Evolutionary conservation across 108 stramenopile species (phyloP).

Genomic region (Epipyxis sp.): DNA sequence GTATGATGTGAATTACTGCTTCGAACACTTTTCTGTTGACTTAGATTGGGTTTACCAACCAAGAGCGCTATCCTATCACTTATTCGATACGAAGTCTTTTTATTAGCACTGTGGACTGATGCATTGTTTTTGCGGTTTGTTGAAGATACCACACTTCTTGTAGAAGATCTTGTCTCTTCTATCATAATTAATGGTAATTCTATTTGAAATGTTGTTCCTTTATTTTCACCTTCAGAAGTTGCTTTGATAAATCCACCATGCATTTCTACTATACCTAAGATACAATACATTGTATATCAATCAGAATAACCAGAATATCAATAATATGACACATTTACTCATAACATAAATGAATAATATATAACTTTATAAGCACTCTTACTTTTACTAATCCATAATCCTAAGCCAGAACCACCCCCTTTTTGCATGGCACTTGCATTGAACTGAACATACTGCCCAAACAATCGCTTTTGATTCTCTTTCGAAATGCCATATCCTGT

Average conservation of each 20-base stretch:
- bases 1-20: too few relatives aligned
- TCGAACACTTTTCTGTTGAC: too few relatives aligned
- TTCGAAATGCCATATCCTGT: not conserved
- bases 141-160: too few relatives aligned
- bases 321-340: not conserved
- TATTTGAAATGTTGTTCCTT: slow-evolving; percentile 9
- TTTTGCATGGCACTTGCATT: slow-evolving; percentile 3
- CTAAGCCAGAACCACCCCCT: slow-evolving; percentile 4
- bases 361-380: not conserved
- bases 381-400: slow-evolving; percentile 9
- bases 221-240: slow-evolving; percentile 5
- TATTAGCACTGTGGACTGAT: too few relatives aligned
- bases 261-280: slow-evolving; percentile 14
- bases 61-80: too few relatives aligned
- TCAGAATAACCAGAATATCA: not conserved
- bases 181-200: slow-evolving; percentile 3
- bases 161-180: too few relatives aligned
- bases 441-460: slow-evolving; percentile 5
- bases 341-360: not conserved
- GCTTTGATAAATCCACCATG: slow-evolving; percentile 7
- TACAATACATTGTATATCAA: too few relatives aligned
- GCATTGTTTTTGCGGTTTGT: too few relatives aligned
- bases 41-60: too few relatives aligned
- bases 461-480: slow-evolving; percentile 26
- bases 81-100: too few relatives aligned